phyloP scores from a whole-genome alignment of 2,329 filamentous ascomycete genomes.

The Phaeosphaeria sp. region DNA sequence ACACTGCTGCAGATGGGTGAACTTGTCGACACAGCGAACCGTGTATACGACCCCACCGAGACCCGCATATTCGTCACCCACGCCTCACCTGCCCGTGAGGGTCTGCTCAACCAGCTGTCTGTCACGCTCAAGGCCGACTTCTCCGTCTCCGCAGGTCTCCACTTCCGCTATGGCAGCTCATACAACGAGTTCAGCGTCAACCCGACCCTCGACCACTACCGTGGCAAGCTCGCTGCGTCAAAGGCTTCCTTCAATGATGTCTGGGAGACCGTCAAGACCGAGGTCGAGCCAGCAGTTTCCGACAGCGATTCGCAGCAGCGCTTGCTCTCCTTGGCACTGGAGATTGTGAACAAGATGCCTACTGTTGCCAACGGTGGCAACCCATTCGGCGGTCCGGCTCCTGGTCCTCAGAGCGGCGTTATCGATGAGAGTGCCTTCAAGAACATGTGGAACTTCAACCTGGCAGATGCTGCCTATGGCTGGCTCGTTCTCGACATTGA shows the following conservation, averaged over 20 bases:
- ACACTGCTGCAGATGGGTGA: conserved; percentile 98
- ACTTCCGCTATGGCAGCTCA: conserved; percentile 98
- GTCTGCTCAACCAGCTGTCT: conserved; percentile 95
- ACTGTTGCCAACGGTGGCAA: conserved; percentile 93
- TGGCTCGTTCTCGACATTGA: conserved; percentile 96
- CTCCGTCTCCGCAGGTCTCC: conserved; percentile 94
- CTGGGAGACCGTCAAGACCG: conserved; percentile 96
- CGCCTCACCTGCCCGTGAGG: conserved; percentile 93
- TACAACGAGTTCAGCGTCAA: conserved; percentile 99
- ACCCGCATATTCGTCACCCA: conserved; percentile 97
- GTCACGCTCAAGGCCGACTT: conserved; percentile 98
- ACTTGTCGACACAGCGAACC: conserved; percentile 95
- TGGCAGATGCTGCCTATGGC: conserved; percentile 96
- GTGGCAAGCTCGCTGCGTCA: conserved; percentile 95
- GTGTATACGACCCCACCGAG: conserved; percentile 97
- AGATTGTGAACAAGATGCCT: conserved; percentile 98
- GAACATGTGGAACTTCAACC: conserved; percentile 99
- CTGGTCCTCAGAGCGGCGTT: conserved; percentile 78
- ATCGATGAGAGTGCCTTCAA: conserved; percentile 99
- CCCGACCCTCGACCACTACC: conserved; percentile 96
- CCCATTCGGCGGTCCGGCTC: conserved; percentile 87
- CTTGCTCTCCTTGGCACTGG: conserved; percentile 86
- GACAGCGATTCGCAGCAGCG: conserved; percentile 95
- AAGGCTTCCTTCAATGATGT: conserved; percentile 99
- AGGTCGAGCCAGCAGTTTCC: conserved; percentile 92